Evolutionary conservation across 495 filamentous ascomycete genomes (phyloP), one percentile per base, ranked within the genome.

Genomic region (Penicillium argentinense): DNA sequence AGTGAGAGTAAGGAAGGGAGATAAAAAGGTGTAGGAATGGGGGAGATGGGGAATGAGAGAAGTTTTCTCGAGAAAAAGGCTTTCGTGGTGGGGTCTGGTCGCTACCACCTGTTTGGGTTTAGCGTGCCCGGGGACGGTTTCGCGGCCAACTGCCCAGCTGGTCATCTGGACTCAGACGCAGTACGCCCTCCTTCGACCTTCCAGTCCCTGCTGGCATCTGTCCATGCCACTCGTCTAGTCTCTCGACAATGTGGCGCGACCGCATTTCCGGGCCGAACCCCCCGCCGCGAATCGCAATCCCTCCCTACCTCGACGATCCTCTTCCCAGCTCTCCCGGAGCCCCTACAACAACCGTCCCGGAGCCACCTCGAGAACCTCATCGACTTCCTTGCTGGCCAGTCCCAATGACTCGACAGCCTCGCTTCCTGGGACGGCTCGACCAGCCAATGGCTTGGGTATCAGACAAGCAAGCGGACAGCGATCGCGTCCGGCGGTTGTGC

Each of bases 231-330:
- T 5, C 26, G 8, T 40, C 12, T n/a, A 24, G 9, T 19, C 26
- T 29, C 29, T 48, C 36, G 51, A 70, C 18, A 19, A 95, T 95
- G 90, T 93, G 88, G 87, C 83, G 91, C 54, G 89, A 95, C 76
- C 84, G 89, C 58, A 83, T 92, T 49, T 84, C 86, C 42, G 84
- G 81, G 58, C 84, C 87, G 64, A 81, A 85, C 39, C 79, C 77
- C 49, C 77, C 82, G 40, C 75, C 81, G 37, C 82, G 41, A 83
- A 77, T 62, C 81, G 87, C 56, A 73, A 83, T 80, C 55, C 91
- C 86, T 51, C 90, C 87, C 30, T 83, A 26, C 80, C 85, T 17
- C 81, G 79, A 52, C 71, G 85, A 55, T 76, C 86, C 11, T 78
- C 81, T 40, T 68, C 67, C 14, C 63, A 64, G 41, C 57, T 68